Conservation (phyloP, 2,329 filamentous ascomycete species). For the Rutstroemia sp. region DNA sequence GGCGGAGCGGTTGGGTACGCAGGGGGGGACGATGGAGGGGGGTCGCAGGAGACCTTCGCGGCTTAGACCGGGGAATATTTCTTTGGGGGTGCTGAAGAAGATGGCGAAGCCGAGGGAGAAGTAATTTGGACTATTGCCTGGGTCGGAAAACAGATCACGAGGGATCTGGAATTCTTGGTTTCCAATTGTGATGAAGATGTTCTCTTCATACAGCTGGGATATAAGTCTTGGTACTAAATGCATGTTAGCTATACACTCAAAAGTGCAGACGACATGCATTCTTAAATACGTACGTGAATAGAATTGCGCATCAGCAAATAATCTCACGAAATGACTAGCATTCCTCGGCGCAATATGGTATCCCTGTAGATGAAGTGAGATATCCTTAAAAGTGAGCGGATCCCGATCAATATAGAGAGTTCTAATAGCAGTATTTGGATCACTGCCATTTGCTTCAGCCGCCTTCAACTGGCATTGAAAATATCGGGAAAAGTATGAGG, state of each 20-base stretch:
- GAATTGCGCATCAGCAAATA: constrained; percentile 94
- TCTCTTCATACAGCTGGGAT: constrained; percentile 83
- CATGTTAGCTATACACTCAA: constrained; percentile 8
- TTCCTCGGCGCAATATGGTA: constrained; percentile 81
- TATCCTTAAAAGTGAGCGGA: constrained; percentile 80
- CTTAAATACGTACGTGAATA: constrained; percentile 59
- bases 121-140: constrained; percentile 91
- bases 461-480: constrained; percentile 74
- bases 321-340: constrained; percentile 78
- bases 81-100: constrained; percentile 73
- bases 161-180: constrained; percentile 83
- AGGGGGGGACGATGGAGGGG: constrained; percentile 76
- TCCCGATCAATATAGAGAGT: constrained; percentile 95
- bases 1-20: constrained; percentile 73
- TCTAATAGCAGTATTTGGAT: constrained; percentile 42
- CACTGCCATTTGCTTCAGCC: constrained; percentile 44
- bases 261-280: too few species aligned
- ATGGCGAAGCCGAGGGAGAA: constrained; percentile 85
- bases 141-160: constrained; percentile 74
- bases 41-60: constrained; percentile 74
- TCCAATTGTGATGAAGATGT: constrained; percentile 88
- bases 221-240: constrained; percentile 73
- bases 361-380: constrained; percentile 83
- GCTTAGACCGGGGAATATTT: constrained; percentile 81
- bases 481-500: constrained; percentile 93